Percentiles rank a stretch among this genome's conserved stretches.
phyloP scores from a whole-genome alignment of 2,329 filamentous ascomycete genomes.

The Neofusicoccum laricinum region DNA sequence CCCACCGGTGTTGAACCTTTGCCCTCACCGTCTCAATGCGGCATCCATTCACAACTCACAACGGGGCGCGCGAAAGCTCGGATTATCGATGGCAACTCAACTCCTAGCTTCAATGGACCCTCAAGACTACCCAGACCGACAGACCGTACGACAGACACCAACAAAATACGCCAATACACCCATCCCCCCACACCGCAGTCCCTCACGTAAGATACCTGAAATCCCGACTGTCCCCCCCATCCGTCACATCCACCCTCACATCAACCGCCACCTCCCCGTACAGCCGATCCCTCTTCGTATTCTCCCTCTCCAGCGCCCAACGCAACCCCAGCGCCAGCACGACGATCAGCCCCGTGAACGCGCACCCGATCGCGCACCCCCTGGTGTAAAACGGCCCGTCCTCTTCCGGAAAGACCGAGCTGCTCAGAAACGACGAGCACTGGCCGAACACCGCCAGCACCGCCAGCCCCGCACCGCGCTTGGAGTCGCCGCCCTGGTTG shows the following conservation, averaged over 20 bases:
- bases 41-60: too few relatives aligned
- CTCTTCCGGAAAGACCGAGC: conserved; percentile 23
- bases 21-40: too few relatives aligned
- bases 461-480: conserved; percentile 27
- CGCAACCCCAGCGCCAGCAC: conserved; percentile 86
- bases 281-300: neutral
- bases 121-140: too few relatives aligned
- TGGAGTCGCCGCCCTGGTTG: conserved; percentile 31
- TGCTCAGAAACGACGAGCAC: conserved; percentile 30
- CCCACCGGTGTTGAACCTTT: too few relatives aligned
- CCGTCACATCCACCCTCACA: neutral
- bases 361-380: neutral
- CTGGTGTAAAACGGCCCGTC: conserved; percentile 18
- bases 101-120: too few relatives aligned
- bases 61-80: too few relatives aligned
- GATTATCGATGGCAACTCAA: too few relatives aligned
- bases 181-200: neutral
- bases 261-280: neutral
- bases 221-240: neutral
- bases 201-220: conserved; percentile 1
- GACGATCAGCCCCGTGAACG: conserved; percentile 58
- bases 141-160: neutral
- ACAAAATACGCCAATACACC: neutral
- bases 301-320: neutral
- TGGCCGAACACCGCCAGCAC: conserved; percentile 29